Evolutionary conservation across 345 rosid genomes (phyloP).

Genomic region (Psidium friedrichsthalianum): DNA sequence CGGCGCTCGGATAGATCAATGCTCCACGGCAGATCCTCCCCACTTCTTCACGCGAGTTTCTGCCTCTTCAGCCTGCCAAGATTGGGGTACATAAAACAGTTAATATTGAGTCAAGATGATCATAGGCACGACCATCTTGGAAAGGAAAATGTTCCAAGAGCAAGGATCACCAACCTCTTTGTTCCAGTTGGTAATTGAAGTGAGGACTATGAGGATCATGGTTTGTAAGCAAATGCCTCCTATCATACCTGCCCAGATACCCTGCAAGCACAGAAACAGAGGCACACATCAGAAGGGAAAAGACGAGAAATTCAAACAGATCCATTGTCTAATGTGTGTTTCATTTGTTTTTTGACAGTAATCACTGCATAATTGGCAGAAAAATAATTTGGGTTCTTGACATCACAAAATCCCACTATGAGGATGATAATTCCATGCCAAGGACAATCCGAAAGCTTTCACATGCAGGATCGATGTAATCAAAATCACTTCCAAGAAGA

Average conservation of each 20-base stretch:
- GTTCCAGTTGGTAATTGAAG: constrained; percentile 65
- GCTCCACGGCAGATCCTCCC: constrained; percentile 50
- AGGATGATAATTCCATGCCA: not conserved
- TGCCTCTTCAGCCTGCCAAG: constrained; percentile 59
- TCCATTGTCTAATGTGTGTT: not conserved
- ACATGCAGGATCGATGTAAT: not conserved
- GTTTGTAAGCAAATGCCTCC: constrained; percentile 78
- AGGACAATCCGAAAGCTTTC: not conserved
- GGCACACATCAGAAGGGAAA: not conserved
- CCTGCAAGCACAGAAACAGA: constrained; percentile 31
- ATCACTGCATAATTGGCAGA: not conserved
- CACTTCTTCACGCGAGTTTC: constrained; percentile 61
- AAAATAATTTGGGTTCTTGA: not conserved
- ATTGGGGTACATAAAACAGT: not conserved
- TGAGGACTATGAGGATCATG: constrained; percentile 42
- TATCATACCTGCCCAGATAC: constrained; percentile 95
- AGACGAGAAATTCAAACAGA: not conserved
- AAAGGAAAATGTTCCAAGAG: not conserved
- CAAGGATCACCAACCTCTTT: constrained; percentile 39
- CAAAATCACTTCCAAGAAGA: not conserved
- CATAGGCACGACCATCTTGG: not conserved
- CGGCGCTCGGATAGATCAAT: not conserved
- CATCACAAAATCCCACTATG: not conserved
- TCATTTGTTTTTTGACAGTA: not conserved
- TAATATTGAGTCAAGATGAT: not conserved